Conservation (phyloP, 805 yeast species). For the Lachancea dasiensis region DNA sequence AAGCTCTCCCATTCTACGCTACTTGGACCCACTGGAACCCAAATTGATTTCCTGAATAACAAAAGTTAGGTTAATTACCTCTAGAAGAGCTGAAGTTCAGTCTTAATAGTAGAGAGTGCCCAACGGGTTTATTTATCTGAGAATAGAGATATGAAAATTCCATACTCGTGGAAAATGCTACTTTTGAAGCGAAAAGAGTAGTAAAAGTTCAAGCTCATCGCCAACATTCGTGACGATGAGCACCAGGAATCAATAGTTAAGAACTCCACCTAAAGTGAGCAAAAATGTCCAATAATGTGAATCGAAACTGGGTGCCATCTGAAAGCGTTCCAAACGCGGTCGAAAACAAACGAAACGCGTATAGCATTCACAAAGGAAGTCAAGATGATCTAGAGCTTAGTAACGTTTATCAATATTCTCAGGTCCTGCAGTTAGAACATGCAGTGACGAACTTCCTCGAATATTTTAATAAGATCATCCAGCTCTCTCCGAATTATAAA, state of each 20-base stretch:
- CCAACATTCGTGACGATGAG: background rate
- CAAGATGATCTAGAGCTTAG: conserved; percentile 13
- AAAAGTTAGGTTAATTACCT: too few species aligned
- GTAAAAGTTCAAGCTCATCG: conserved; percentile 2
- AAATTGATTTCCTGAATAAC: too few species aligned
- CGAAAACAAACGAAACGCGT: conserved; percentile 32
- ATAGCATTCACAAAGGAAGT: conserved; percentile 22
- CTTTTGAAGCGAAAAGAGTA: background rate
- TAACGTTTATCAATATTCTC: conserved; percentile 20
- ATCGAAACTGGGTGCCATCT: background rate
- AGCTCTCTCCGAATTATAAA: conserved; percentile 50
- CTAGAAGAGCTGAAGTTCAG: too few species aligned
- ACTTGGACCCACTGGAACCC: too few species aligned
- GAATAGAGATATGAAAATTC: background rate
- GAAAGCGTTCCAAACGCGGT: background rate
- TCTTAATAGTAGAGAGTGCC: too few species aligned
- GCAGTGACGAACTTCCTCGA: conserved; percentile 48
- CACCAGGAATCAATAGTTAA: too few species aligned
- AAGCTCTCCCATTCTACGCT: too few species aligned
- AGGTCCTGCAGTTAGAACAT: conserved; percentile 42
- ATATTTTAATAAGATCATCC: conserved; percentile 43
- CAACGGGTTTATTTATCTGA: too few species aligned
- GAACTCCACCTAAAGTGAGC: background rate
- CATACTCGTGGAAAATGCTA: background rate
- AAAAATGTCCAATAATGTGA: background rate